Evolutionary conservation across 2,329 filamentous ascomycete genomes (phyloP).

Genomic region (Allantophomopsis lycopodina): DNA sequence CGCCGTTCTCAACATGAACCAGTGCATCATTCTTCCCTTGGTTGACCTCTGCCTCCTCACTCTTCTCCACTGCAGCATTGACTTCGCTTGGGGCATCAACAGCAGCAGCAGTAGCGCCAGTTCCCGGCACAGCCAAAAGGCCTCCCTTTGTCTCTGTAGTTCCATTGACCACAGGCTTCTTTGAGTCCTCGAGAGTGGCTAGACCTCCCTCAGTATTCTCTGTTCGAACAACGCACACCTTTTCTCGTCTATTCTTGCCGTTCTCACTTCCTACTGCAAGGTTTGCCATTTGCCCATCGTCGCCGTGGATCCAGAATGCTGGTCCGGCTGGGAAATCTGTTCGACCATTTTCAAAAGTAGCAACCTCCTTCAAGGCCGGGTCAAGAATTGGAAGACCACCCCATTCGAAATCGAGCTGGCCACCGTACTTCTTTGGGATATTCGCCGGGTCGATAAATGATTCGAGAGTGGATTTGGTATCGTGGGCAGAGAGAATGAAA

Average conservation of each 20-base stretch:
- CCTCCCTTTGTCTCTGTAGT: not conserved
- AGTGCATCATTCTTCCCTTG: not conserved
- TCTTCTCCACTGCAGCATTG: not conserved
- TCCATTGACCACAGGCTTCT: not conserved
- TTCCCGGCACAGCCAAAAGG: not conserved
- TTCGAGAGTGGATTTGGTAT: constrained; percentile 65
- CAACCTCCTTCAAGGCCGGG: constrained; percentile 33
- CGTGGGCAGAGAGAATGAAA: constrained; percentile 65
- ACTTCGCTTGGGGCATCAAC: not conserved
- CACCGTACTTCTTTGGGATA: constrained; percentile 84
- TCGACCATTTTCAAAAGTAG: constrained; percentile 37
- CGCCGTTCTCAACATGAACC: constrained; percentile 8
- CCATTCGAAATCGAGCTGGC: constrained; percentile 70
- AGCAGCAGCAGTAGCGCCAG: not conserved
- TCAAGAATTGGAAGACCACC: constrained; percentile 67
- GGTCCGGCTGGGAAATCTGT: constrained; percentile 42
- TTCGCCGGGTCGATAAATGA: constrained; percentile 70
- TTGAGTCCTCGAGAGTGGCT: not conserved
- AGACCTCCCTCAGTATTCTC: not conserved
- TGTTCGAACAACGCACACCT: constrained; percentile 24
- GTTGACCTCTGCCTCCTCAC: not conserved
- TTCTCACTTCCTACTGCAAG: constrained; percentile 34
- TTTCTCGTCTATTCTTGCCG: constrained; percentile 29
- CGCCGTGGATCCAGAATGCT: constrained; percentile 36
- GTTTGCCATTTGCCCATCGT: constrained; percentile 30